phyloP scores from a whole-genome alignment of 2,329 filamentous ascomycete genomes.

The Calonectria pauciramosa region DNA sequence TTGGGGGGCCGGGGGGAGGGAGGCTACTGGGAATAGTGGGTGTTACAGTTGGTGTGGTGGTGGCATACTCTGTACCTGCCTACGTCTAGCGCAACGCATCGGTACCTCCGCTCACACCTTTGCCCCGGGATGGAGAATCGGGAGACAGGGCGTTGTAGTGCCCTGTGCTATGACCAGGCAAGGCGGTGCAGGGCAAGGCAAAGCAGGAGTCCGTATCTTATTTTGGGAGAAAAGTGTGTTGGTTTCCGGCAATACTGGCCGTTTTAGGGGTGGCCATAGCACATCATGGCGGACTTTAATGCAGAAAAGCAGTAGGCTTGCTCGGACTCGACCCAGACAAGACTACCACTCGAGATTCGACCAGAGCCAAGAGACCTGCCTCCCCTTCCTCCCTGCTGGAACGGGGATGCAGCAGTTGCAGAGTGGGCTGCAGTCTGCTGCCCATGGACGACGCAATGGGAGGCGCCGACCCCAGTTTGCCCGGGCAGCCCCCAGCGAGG shows the following conservation, averaged over 20 bases:
- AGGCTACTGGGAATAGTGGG: constrained; percentile 26
- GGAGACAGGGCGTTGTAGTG: constrained; percentile 9
- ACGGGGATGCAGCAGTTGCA: constrained; percentile 37
- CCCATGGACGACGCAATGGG: constrained; percentile 39
- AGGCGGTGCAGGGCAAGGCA: constrained; percentile 9
- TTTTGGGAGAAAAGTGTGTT: constrained; percentile 1
- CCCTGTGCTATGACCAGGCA: neutral
- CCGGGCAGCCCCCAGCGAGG: constrained; percentile 39
- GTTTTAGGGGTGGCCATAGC: constrained; percentile 6
- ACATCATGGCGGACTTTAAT: neutral
- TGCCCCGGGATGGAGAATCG: neutral
- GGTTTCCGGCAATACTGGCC: neutral
- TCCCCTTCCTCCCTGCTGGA: constrained; percentile 2
- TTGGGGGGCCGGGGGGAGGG: constrained; percentile 5
- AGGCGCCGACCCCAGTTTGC: constrained; percentile 44
- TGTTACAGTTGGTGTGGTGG: constrained; percentile 23
- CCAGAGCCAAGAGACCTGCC: neutral
- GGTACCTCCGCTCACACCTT: constrained; percentile 16
- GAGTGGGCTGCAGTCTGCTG: constrained; percentile 31
- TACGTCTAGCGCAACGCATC: constrained; percentile 18
- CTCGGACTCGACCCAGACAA: neutral
- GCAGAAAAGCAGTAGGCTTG: neutral
- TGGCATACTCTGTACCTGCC: constrained; percentile 16
- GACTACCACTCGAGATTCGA: neutral
- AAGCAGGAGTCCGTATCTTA: constrained; percentile 8